phyloP scores from a whole-genome alignment of 1,284 basidiomycete species.

The Ustilago loliicola region DNA sequence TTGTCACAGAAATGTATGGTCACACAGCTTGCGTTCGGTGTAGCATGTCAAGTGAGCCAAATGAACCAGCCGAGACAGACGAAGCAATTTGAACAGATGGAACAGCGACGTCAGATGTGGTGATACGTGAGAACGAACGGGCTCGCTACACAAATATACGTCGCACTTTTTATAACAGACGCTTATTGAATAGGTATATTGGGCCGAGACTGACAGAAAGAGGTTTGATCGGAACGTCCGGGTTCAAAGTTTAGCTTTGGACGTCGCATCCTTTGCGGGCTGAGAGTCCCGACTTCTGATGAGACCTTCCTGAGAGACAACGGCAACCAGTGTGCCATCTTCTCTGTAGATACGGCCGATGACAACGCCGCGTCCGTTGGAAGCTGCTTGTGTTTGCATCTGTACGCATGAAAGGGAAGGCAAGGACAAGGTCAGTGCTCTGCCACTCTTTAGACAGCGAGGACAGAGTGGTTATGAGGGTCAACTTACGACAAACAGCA shows the following conservation, averaged over 20 bases:
- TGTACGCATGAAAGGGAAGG: constrained; percentile 4
- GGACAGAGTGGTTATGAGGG: not conserved
- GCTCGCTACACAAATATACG: too few relatives aligned
- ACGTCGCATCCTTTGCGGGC: not conserved
- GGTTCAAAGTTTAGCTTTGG: constrained; percentile 35
- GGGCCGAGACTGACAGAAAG: not conserved
- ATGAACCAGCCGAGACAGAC: too few relatives aligned
- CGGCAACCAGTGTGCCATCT: constrained; percentile 66
- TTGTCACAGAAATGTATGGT: too few relatives aligned
- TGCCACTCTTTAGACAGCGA: not conserved
- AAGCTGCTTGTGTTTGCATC: constrained; percentile 67
- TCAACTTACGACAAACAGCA: constrained; percentile 61
- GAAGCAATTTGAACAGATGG: too few relatives aligned
- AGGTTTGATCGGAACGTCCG: not conserved
- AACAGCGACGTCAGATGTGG: too few relatives aligned
- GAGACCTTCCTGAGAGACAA: constrained; percentile 60
- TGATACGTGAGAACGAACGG: too few relatives aligned
- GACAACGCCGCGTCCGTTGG: constrained; percentile 64
- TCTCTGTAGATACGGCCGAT: constrained; percentile 62
- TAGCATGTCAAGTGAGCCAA: too few relatives aligned
- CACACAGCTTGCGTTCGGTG: too few relatives aligned
- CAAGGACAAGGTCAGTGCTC: constrained; percentile 2
- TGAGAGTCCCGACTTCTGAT: constrained; percentile 32
- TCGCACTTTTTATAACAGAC: too few relatives aligned
- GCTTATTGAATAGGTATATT: constrained; percentile 9